Conservation (phyloP, 331 rosid species). For the Phaseolus coccineus region DNA sequence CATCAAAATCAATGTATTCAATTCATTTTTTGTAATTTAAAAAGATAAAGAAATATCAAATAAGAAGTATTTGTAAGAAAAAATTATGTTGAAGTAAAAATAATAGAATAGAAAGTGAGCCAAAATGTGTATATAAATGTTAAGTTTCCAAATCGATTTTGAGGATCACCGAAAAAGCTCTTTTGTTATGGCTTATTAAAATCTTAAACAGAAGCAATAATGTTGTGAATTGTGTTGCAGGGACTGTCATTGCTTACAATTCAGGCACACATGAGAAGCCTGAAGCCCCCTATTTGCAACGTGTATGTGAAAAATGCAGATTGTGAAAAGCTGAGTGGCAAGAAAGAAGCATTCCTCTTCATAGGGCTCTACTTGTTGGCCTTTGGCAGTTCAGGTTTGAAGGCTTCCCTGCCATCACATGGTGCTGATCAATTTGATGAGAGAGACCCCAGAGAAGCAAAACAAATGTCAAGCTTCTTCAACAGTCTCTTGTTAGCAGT, state of each 20-base stretch:
- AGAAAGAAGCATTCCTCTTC: constrained; percentile 61
- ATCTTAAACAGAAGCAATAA: no score
- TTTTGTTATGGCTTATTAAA: no score
- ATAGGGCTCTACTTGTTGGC: constrained; percentile 68
- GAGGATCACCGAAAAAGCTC: no score
- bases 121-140: no score
- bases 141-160: no score
- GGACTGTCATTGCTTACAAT: constrained; percentile 66
- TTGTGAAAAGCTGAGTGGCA: constrained; percentile 61
- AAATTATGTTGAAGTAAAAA: no score
- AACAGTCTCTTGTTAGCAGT: constrained; percentile 65
- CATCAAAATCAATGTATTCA: no score
- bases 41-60: no score
- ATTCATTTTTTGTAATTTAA: no score
- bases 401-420: constrained; percentile 81
- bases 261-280: constrained; percentile 68
- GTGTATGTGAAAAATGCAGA: constrained; percentile 42
- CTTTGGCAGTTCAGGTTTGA: constrained; percentile 67
- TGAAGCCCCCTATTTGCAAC: constrained; percentile 67
- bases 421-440: constrained; percentile 94
- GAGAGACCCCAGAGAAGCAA: constrained; percentile 73
- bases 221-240: constrained; percentile 46
- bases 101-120: no score
- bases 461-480: constrained; percentile 79
- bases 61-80: no score